These are phyloP conservation scores for Peronospora destructor DNA, from an alignment of 352 stramenopile genomes.

Conservation along the genomic window DNA sequence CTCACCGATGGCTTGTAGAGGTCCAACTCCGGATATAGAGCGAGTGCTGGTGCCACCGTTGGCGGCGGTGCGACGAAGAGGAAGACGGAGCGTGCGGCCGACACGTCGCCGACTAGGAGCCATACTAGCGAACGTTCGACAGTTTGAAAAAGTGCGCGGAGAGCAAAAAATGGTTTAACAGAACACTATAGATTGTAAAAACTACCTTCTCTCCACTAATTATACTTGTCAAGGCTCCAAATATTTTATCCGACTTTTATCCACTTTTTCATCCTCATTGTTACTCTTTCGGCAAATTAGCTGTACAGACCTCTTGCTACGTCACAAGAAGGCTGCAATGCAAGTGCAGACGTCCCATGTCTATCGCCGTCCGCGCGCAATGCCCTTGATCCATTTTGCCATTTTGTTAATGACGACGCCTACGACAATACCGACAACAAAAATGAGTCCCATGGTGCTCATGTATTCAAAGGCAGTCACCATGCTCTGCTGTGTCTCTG, in stretches of 20 bases:
- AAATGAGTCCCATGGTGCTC: constrained; percentile 69
- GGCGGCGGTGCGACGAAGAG: constrained; percentile 24
- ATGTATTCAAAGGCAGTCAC: constrained; percentile 74
- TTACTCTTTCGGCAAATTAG: too few relatives aligned
- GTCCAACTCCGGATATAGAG: constrained; percentile 10
- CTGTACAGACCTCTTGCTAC: too few relatives aligned
- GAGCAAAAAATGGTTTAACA: not conserved
- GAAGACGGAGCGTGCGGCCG: constrained; percentile 42
- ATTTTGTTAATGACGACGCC: constrained; percentile 44
- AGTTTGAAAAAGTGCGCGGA: constrained; percentile 26
- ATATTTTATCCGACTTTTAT: not conserved
- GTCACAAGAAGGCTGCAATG: too few relatives aligned
- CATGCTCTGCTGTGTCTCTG: constrained; percentile 47
- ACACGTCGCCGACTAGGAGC: constrained; percentile 29
- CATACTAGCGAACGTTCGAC: constrained; percentile 39
- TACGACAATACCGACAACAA: constrained; percentile 58
- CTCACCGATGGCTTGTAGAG: constrained; percentile 52
- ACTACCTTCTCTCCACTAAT: too few relatives aligned
- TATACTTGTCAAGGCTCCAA: too few relatives aligned
- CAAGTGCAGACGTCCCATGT: too few relatives aligned
- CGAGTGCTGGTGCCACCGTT: constrained; percentile 11
- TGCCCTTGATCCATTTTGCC: constrained; percentile 28
- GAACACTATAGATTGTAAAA: not conserved
- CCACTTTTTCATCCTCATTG: too few relatives aligned
- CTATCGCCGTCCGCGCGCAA: constrained; percentile 1